Evolutionary conservation across 2,329 filamentous ascomycete genomes (phyloP), one percentile per base, ranked within the genome.

Genomic region (Epichloe sylvatica): DNA sequence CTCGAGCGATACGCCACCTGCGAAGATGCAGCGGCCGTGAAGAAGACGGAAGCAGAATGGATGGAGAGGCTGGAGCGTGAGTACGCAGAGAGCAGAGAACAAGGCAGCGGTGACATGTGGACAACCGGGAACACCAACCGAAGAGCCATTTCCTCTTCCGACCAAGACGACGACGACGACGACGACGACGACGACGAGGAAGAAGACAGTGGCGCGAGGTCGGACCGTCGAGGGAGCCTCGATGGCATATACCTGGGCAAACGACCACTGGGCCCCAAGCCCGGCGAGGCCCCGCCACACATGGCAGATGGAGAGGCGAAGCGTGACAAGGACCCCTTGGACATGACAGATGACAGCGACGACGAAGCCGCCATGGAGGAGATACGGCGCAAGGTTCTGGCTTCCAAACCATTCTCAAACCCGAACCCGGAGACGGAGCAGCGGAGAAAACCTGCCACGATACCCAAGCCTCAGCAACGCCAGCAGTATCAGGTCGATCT

Each of bases 41-140:
- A 96, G 67, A 81, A 78, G 67, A 80, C 86, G 0, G 86, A 98
- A 67, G 81, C 84, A 57, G 83, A 81, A 49, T 98, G 92, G 91
- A 77, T 98, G 67, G 82, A 81, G 49, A 83, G 90, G 68, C 76
- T 98, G 54, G 91, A 98, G 69, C 79, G 80, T 56, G 92, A 97
- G 64, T 97, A 95, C 61, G 73, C 80, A 13, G 84, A 92, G 51
- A 94, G 80, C 60, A 77, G 90, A 53, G 80, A 80, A 49, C 77
- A 80, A 38, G 80, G 79, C 33, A 76, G 75, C 17, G 79, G 82
- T 49, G 88, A 94, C 68, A 81, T 87, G 51, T 97, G 91, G 92
- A 84, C 81, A n/a, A 83, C 80, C 11, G 91, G 91, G 6, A 97
- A 97, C 59, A 80, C 84, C 58, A 97, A 97, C 61, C 76, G 84